These are phyloP conservation scores for Cerrena zonata DNA, from an alignment of 1,284 basidiomycete species.

Conservation along the genomic window DNA sequence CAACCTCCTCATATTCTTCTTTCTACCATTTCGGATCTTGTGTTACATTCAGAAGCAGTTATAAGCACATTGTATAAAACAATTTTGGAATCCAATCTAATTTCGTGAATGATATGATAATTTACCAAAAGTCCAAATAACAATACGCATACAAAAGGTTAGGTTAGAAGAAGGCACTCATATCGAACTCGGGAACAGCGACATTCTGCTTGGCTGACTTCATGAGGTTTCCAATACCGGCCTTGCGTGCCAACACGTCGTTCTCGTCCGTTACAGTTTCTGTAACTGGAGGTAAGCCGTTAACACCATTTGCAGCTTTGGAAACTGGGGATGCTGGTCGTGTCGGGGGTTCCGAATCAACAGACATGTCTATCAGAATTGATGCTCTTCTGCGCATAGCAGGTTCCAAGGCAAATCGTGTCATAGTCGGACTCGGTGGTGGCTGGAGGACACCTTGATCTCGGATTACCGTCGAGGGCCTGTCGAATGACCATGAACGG, in stretches of 20 bases:
- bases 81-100: neutral
- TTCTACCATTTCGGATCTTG: neutral
- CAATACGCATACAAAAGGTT: neutral
- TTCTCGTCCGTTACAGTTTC: slow-evolving; percentile 44
- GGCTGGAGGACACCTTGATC: slow-evolving; percentile 19
- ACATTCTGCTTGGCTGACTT: slow-evolving; percentile 84
- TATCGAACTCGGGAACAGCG: slow-evolving; percentile 80
- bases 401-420: slow-evolving; percentile 51
- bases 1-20: neutral
- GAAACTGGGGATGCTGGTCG: slow-evolving; percentile 45
- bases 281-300: slow-evolving; percentile 11
- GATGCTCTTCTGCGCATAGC: slow-evolving; percentile 57
- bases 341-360: slow-evolving; percentile 59
- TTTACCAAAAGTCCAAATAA: neutral
- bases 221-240: slow-evolving; percentile 75
- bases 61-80: neutral
- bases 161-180: slow-evolving; percentile 59
- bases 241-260: slow-evolving; percentile 58
- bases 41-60: neutral
- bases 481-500: slow-evolving; percentile 84
- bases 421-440: slow-evolving; percentile 38
- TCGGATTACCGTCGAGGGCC: slow-evolving; percentile 46
- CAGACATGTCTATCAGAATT: slow-evolving; percentile 83
- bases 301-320: slow-evolving; percentile 13
- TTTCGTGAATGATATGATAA: neutral